These are phyloP conservation scores for Pseudogymnoascus sp. DNA, from an alignment of 2,329 filamentous ascomycete species.

Conservation along the genomic window DNA sequence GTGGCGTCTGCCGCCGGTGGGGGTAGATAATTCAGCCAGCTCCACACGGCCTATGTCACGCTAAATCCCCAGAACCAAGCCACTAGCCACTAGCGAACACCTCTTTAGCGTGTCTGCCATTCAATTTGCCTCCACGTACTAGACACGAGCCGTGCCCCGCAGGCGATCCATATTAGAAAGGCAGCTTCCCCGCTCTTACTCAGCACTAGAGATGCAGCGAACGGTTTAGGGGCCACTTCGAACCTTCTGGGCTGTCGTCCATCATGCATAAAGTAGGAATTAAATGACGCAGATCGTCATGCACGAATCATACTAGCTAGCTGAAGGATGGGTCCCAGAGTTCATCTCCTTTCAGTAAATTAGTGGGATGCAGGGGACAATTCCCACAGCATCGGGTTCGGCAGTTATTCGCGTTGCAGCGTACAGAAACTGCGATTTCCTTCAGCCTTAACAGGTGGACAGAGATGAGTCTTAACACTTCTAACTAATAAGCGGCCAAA, in stretches of 20 bases:
- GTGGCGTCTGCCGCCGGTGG: no score
- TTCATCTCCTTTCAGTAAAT: no score
- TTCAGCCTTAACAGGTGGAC: background rate
- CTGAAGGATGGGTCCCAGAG: background rate
- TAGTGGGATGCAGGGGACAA: no score
- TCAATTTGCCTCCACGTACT: constrained; percentile 10
- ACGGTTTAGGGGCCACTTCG: background rate
- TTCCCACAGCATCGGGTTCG: background rate
- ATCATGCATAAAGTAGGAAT: no score
- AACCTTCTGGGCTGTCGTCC: no score
- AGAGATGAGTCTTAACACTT: background rate
- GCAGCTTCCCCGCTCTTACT: background rate
- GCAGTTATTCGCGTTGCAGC: background rate
- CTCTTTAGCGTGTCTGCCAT: background rate
- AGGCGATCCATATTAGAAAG: background rate
- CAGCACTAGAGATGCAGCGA: background rate
- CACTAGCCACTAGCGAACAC: constrained; percentile 36
- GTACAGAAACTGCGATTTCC: background rate
- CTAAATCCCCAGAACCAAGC: background rate
- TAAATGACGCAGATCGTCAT: background rate
- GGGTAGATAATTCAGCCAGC: background rate
- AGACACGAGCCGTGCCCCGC: constrained; percentile 19
- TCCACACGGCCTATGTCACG: background rate
- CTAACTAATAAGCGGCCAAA: background rate
- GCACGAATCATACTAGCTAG: no score